A percentile compares a stretch with the other conserved stretches of the same genome.
Conservation (phyloP, 2,329 filamentous ascomycete species). For the Macrophomina tecta region DNA sequence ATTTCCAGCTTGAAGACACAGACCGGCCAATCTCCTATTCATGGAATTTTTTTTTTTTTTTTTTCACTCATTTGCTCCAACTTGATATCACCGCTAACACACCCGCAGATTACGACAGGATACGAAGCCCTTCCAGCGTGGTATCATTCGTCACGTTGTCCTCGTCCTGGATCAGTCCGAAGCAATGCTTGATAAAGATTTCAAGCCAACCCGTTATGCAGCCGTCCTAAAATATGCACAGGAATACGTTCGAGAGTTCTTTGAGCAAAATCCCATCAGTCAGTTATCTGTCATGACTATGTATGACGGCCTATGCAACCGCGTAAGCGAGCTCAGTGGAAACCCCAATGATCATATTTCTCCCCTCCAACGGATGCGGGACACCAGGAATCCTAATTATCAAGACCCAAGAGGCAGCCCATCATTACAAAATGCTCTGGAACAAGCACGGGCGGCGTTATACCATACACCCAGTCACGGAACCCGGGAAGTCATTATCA, state of each 20-base stretch:
- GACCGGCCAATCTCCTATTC: background rate
- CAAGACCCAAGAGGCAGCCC: conserved; percentile 58
- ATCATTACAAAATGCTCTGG: conserved; percentile 86
- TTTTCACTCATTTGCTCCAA: background rate
- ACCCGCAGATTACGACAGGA: conserved; percentile 77
- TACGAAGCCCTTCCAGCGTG: conserved; percentile 92
- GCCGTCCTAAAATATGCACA: conserved; percentile 82
- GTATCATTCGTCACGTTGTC: conserved; percentile 96
- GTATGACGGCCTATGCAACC: conserved; percentile 85
- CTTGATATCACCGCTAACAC: conserved; percentile 1
- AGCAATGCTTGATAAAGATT: conserved; percentile 94
- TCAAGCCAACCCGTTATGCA: conserved; percentile 85
- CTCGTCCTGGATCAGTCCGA: conserved; percentile 90
- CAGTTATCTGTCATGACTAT: conserved; percentile 93
- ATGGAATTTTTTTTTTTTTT: background rate
- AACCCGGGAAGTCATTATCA: conserved; percentile 87
- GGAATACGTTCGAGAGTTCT: conserved; percentile 91
- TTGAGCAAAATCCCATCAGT: conserved; percentile 98
- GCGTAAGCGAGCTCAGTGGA: conserved; percentile 87
- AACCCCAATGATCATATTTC: conserved; percentile 89
- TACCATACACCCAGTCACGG: conserved; percentile 93
- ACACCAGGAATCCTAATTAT: conserved; percentile 70
- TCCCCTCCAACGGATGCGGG: conserved; percentile 70
- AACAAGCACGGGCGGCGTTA: conserved; percentile 91
- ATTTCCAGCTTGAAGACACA: too few relatives aligned